These are phyloP conservation scores for Auriscalpium vulgare DNA, from an alignment of 768 basidiomycete genomes.

Conservation along the genomic window DNA sequence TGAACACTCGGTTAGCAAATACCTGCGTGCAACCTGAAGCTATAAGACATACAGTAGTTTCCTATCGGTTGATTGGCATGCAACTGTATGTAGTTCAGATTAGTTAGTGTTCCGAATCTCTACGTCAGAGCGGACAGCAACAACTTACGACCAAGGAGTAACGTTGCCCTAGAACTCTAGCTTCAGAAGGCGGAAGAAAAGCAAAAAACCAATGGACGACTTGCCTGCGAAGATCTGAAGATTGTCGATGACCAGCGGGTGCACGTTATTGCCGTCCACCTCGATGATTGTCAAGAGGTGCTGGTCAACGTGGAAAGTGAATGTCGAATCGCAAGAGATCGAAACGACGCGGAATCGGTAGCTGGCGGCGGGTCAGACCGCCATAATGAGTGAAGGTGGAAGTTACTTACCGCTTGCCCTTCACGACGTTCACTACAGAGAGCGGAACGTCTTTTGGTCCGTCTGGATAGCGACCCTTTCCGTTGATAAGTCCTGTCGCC, in stretches of 20 bases:
- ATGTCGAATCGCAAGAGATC: constrained; percentile 26
- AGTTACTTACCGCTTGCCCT: constrained; percentile 5
- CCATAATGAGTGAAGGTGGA: neutral
- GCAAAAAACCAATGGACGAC: constrained; percentile 3
- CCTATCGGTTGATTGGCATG: constrained; percentile 32
- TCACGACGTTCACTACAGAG: constrained; percentile 11
- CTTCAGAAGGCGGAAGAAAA: no score
- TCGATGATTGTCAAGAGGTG: constrained; percentile 37
- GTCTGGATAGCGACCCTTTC: constrained; percentile 33
- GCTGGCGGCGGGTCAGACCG: neutral
- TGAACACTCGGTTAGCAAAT: neutral
- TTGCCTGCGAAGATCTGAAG: constrained; percentile 35
- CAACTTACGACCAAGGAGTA: constrained; percentile 20
- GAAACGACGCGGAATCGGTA: constrained; percentile 17
- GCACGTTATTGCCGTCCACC: constrained; percentile 27
- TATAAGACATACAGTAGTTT: constrained; percentile 40
- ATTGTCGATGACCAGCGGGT: constrained; percentile 29
- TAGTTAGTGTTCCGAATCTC: neutral
- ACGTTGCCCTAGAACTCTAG: constrained; percentile 14
- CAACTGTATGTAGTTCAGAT: constrained; percentile 15
- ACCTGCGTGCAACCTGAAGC: neutral
- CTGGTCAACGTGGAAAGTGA: constrained; percentile 31
- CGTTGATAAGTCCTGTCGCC: constrained; percentile 38
- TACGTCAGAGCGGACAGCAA: neutral
- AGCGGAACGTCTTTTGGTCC: constrained; percentile 7